phyloP scores from a whole-genome alignment of 257 asterid genomes.

The Solanum verrucosum region DNA sequence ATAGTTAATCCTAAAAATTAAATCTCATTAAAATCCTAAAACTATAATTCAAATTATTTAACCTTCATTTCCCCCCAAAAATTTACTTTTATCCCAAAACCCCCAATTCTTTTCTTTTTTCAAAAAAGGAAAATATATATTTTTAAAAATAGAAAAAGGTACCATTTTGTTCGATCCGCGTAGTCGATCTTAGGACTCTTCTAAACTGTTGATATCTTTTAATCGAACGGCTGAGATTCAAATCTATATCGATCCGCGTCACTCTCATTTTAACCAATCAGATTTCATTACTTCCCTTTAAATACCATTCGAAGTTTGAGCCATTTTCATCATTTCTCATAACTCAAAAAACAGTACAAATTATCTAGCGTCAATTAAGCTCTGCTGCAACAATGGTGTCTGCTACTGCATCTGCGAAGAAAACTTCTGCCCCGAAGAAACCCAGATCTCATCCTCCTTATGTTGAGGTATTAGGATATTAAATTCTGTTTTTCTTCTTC shows the following conservation, averaged over 20 bases:
- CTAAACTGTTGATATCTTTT: constrained; percentile 17
- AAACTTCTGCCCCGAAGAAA: constrained; percentile 25
- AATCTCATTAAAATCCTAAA: not conserved
- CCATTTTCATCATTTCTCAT: not conserved
- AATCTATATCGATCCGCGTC: constrained; percentile 27
- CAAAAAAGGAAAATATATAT: not conserved
- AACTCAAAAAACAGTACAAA: not conserved
- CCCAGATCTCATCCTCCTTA: constrained; percentile 51
- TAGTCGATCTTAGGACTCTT: not conserved
- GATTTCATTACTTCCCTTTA: not conserved
- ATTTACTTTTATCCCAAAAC: not conserved
- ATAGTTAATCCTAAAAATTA: too few species aligned
- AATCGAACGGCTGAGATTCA: constrained; percentile 27
- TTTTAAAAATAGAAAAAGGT: not conserved
- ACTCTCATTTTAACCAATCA: constrained; percentile 18
- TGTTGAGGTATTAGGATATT: constrained; percentile 29
- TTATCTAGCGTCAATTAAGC: not conserved
- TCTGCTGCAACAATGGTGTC: not conserved
- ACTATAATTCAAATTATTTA: not conserved
- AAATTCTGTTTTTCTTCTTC: not conserved
- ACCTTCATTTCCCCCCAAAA: not conserved
- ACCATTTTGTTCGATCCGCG: not conserved
- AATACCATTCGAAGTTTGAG: constrained; percentile 4
- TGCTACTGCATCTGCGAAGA: constrained; percentile 25
- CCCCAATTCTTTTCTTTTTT: not conserved